A percentile compares a stretch with the other conserved stretches of the same genome.
These are phyloP conservation scores for Phytophthora sansomeana DNA, from an alignment of 352 stramenopile genomes.

Conservation along the genomic window DNA sequence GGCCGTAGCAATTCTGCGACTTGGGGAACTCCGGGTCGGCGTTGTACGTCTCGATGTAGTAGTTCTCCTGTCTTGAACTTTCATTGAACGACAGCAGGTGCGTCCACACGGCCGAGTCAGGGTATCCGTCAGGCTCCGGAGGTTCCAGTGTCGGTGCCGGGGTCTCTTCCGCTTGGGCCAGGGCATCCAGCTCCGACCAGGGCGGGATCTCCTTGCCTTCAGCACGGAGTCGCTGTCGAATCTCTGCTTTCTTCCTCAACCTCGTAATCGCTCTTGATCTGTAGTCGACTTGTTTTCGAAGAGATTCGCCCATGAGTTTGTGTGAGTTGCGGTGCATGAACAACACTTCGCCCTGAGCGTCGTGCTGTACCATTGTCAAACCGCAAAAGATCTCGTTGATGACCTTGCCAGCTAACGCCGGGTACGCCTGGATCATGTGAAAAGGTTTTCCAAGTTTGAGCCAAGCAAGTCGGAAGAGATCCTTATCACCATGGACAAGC, in stretches of 20 bases:
- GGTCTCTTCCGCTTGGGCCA: constrained; percentile 29
- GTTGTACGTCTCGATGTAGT: constrained; percentile 67
- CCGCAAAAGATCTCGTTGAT: constrained; percentile 58
- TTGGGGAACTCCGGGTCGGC: constrained; percentile 49
- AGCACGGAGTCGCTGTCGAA: constrained; percentile 27
- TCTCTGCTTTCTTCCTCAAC: constrained; percentile 33
- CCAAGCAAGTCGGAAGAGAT: constrained; percentile 70
- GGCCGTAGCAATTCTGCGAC: constrained; percentile 73
- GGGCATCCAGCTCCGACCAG: constrained; percentile 30
- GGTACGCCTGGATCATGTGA: constrained; percentile 54
- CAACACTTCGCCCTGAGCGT: constrained; percentile 46
- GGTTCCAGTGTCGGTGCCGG: constrained; percentile 35
- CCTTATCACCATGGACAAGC: constrained; percentile 66
- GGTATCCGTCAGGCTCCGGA: constrained; percentile 40
- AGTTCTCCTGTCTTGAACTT: constrained; percentile 43
- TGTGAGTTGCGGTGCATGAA: constrained; percentile 69
- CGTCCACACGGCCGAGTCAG: constrained; percentile 69
- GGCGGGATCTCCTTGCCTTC: constrained; percentile 35
- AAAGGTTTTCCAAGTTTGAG: constrained; percentile 55
- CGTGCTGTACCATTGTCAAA: constrained; percentile 64
- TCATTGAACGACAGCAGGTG: constrained; percentile 73
- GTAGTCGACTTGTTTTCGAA: constrained; percentile 37
- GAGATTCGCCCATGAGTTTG: constrained; percentile 49
- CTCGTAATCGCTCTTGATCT: constrained; percentile 27
- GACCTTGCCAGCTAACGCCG: constrained; percentile 50